A percentile compares a stretch with the other conserved stretches of the same genome.
Evolutionary conservation across 352 stramenopile genomes (phyloP).

Genomic region (Phytopythium ostracodes): DNA sequence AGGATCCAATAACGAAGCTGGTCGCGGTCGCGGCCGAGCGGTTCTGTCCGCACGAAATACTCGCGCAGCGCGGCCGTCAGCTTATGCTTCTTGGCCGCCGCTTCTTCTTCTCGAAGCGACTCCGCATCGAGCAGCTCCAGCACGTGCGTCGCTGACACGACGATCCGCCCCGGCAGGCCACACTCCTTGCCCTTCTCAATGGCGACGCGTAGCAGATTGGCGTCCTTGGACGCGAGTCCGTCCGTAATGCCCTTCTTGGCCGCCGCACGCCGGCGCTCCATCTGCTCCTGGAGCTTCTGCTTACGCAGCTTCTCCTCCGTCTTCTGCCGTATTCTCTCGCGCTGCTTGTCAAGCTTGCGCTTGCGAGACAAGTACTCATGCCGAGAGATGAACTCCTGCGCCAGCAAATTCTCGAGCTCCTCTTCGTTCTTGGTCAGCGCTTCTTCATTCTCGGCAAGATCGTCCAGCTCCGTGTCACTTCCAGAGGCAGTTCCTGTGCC

Average conservation of each 20-base stretch:
- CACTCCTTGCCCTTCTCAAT: constrained; percentile 80
- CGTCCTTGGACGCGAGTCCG: constrained; percentile 56
- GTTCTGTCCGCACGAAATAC: constrained; percentile 71
- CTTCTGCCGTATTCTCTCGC: constrained; percentile 50
- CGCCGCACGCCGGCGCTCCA: constrained; percentile 45
- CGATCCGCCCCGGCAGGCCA: constrained; percentile 46
- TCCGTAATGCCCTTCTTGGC: constrained; percentile 75
- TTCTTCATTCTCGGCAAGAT: constrained; percentile 55
- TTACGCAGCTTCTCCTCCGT: constrained; percentile 62
- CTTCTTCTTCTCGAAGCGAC: constrained; percentile 57
- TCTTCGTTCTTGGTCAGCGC: constrained; percentile 66
- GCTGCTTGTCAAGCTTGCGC: constrained; percentile 67
- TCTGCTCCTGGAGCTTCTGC: constrained; percentile 58
- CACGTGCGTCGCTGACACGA: constrained; percentile 72
- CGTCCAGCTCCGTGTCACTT: constrained; percentile 65
- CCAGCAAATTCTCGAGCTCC: constrained; percentile 60
- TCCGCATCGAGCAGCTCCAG: constrained; percentile 77
- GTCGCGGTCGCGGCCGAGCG: constrained; percentile 61
- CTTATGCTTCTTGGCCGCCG: constrained; percentile 52
- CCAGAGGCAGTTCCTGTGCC: constrained; percentile 27
- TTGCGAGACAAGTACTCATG: constrained; percentile 79
- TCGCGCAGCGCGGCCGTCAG: constrained; percentile 56
- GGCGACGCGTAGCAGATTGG: constrained; percentile 34
- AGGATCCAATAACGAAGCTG: constrained; percentile 72
- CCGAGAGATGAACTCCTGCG: constrained; percentile 61